phyloP scores from a whole-genome alignment of 495 filamentous ascomycete species.

The Annulohypoxylon nitens region DNA sequence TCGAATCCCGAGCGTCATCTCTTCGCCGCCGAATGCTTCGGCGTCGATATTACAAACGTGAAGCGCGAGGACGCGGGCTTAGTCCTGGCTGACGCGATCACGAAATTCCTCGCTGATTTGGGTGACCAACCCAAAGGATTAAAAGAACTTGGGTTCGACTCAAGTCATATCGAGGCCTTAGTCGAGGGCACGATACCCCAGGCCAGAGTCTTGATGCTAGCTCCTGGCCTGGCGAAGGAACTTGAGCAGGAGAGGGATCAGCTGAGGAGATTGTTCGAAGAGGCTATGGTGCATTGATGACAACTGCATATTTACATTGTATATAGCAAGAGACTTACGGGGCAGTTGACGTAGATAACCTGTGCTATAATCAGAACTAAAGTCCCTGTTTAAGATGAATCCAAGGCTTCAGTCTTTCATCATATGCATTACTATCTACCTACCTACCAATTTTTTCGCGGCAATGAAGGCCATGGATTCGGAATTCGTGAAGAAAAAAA shows the following conservation, averaged over 20 bases:
- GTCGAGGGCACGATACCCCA: conserved; percentile 97
- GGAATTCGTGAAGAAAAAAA: neutral
- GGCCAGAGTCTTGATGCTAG: conserved; percentile 88
- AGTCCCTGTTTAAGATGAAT: neutral
- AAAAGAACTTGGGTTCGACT: conserved; percentile 83
- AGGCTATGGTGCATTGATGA: conserved; percentile 59
- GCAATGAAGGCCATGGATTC: neutral
- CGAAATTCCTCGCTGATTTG: conserved; percentile 80
- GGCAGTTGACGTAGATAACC: neutral
- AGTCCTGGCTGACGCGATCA: conserved; percentile 83
- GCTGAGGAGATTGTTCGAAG: conserved; percentile 65
- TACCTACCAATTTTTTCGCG: neutral
- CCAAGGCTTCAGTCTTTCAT: neutral
- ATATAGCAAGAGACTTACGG: neutral
- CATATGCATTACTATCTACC: neutral
- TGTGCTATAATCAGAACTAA: neutral
- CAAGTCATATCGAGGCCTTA: conserved; percentile 78
- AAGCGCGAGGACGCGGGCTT: conserved; percentile 90
- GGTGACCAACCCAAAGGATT: conserved; percentile 93
- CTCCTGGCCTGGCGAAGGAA: conserved; percentile 80
- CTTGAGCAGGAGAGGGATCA: conserved; percentile 72
- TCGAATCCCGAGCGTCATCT: conserved; percentile 94
- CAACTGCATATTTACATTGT: neutral
- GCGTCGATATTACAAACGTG: conserved; percentile 86
- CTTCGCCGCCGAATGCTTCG: conserved; percentile 88